Base-by-base conservation (phyloP, 257 asterid species). In the Solanum habrochaites region DNA sequence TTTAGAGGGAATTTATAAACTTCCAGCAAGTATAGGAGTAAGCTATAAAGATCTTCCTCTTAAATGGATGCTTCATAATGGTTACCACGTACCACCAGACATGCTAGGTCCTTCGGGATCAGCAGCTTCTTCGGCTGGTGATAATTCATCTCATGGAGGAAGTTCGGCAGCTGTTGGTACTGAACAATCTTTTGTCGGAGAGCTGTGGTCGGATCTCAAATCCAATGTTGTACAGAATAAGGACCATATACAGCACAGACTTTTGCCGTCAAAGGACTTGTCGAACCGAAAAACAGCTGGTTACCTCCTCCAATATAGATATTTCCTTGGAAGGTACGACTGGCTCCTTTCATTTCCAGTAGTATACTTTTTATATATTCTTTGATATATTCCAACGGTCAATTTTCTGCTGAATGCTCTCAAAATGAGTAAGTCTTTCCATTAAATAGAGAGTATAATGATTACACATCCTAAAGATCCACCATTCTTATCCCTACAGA, bases 21-120 rank as follows among this genome's bases (percentile, higher is more conserved):
- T 91, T 27, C 91, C 89, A 85, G 78, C 95, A 27, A 92, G 92
- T 89, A 91, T 94, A 9, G 92, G 86, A 86, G 60, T 91, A 85
- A 91, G 91, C 43, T 92, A 89, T 87, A 92, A 93, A 72, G 98
- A 94, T 91, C 96, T 96, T 87, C 98, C 99, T 32, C 89, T 96
- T 62, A 89, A 94, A 90, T 96, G 99, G 99, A 94, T 95, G 97
- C 91, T 93, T 85, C 94, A 93, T 86, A 95, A 96, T 89, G 97
- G 98, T 71, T 94, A 94, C 60, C 92, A 93, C 3, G 90, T 96
- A 81, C 99, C 99, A 80, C 86, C 82, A 20, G 96, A 95, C 86
- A 92, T 95, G 96, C 95, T 87, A 84, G 89, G 83, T 62, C 89
- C 87, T 75, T 86, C 87, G 88, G 88, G 92, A 58, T 88, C 47